Base-by-base conservation (phyloP, 225 moss, liverwort and hornwort species). In the Antitrichia curtipendula region DNA sequence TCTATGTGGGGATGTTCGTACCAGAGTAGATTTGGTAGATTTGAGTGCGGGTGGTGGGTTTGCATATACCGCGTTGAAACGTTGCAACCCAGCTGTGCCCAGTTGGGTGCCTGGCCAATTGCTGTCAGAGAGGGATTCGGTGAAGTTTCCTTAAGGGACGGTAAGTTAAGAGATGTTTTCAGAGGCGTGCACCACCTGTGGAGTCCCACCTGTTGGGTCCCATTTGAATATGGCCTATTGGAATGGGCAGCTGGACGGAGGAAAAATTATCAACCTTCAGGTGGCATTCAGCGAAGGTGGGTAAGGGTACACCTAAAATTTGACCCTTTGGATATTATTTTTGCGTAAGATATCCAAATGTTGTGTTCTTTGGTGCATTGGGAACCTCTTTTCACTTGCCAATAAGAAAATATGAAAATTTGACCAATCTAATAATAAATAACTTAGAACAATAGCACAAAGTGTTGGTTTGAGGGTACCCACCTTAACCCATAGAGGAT, bases 1-100 rank as follows among this genome's bases (percentile, higher is more conserved):
- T 66, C 3, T 22, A 22, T 21, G 38, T 0, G 41, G 7, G 12
- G 19, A 28, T 60, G 18, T 60, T 31, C 0, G 2, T 13, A 19
- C 1, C 2, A 1, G 1, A n/a, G 6, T 1, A 28, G 4, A 54
- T 53, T 41, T 56, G 56, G 83, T 83, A 54, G 83, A 69, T 31
- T 28, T 66, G 10, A 21, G 21, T 13, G 31, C 8, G 75, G 50
- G 50, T 19, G 21, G 7, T 29, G 49, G 34, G 13, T 75, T 50
- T n/a, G n/a, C n/a, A 64, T 38, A 38, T 22, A n/a, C 28, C 72
- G 85, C 75, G 61, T 75, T 36, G 49, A 28, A 60, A 28, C 20
- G 75, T 52, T 73, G 75, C 8, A 6, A 2, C 78, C 78, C 78
- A 86, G 86, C 79, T 79, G 86, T 85, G 84, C 19, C n/a, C 9